Conservation (phyloP, 768 basidiomycete genomes). For the Agaricus bisporus region DNA sequence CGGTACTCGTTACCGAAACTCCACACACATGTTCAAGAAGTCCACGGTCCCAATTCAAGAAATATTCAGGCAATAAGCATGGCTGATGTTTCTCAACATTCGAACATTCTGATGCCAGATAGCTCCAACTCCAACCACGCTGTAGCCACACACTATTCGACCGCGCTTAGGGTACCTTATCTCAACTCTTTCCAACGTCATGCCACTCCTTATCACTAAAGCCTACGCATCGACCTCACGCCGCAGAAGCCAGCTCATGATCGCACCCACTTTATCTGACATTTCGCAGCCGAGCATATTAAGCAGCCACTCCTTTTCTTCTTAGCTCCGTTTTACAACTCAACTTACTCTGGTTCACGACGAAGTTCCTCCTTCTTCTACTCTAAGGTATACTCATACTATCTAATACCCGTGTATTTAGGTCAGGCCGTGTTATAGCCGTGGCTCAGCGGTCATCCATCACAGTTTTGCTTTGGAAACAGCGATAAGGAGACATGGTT, state of each 20-base stretch:
- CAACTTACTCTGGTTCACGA: constrained; percentile 4
- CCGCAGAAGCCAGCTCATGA: not conserved
- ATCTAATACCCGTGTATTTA: not conserved
- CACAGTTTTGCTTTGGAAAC: no score
- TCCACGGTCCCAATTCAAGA: not conserved
- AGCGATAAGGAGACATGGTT: no score
- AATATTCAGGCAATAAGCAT: not conserved
- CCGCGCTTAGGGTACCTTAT: not conserved
- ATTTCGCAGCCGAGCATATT: not conserved
- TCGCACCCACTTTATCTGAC: not conserved
- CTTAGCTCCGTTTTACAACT: not conserved
- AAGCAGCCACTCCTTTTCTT: not conserved
- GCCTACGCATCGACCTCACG: not conserved
- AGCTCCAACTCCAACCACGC: not conserved
- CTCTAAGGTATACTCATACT: not conserved
- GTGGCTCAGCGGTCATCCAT: not conserved
- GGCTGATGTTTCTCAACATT: not conserved
- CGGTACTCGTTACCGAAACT: not conserved
- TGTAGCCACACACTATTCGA: not conserved
- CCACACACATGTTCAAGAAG: not conserved
- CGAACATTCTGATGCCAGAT: not conserved
- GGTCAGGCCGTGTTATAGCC: not conserved
- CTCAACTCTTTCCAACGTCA: not conserved
- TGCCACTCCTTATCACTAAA: not conserved
- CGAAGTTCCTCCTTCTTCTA: not conserved